These are phyloP conservation scores for Musa itinerans DNA, from an alignment of 176 grass and related monocot species.

Conservation along the genomic window DNA sequence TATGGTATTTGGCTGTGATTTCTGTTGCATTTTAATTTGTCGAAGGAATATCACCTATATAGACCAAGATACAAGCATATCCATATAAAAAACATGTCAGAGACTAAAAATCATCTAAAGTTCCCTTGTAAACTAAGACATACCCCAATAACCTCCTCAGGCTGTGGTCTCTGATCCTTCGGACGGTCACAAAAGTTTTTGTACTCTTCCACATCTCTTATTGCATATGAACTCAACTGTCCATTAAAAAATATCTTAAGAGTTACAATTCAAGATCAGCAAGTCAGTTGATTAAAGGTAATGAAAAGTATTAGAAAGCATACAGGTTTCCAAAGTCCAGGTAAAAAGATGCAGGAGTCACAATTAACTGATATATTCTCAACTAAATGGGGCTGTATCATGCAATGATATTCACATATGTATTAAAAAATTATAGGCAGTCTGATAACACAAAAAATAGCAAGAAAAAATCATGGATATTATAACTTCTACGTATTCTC, in stretches of 20 bases:
- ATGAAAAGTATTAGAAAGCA: not conserved
- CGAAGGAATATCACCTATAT: not conserved
- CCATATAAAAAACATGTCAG: not conserved
- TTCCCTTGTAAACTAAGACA: not conserved
- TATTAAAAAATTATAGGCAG: not conserved
- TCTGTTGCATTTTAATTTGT: not conserved
- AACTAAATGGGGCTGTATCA: not conserved
- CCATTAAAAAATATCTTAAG: conserved; percentile 29
- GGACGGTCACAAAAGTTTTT: conserved; percentile 84
- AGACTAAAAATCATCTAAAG: not conserved
- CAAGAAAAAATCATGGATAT: too few relatives aligned
- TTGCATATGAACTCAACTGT: conserved; percentile 93
- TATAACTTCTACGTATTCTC: too few relatives aligned
- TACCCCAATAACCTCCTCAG: conserved; percentile 98
- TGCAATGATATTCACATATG: not conserved
- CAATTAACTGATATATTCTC: too few relatives aligned
- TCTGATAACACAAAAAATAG: not conserved
- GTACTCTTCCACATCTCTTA: conserved; percentile 95
- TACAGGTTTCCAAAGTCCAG: not conserved
- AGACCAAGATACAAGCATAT: not conserved
- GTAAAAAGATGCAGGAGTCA: too few relatives aligned
- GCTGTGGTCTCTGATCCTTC: conserved; percentile 70
- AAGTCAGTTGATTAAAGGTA: not conserved
- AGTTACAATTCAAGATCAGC: conserved; percentile 12
- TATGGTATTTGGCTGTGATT: too few relatives aligned